A percentile compares a stretch with the other conserved stretches of the same genome.
phyloP scores from a whole-genome alignment of 257 asterid species.

The Solanum pimpinellifolium region DNA sequence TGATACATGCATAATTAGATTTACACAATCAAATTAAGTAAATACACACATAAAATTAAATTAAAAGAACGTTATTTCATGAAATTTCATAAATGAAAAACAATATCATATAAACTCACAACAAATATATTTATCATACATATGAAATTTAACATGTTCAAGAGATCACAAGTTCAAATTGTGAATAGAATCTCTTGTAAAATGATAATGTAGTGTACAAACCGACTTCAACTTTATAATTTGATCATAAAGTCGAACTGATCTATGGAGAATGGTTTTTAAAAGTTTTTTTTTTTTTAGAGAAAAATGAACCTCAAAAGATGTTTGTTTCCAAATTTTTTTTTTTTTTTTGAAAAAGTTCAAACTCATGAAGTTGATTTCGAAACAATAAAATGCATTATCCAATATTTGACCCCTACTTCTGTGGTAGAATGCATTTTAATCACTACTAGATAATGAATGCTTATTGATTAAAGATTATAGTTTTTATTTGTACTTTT shows the following conservation, averaged over 20 bases:
- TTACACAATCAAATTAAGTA: neutral
- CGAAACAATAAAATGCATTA: neutral
- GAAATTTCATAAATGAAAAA: neutral
- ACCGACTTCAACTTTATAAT: neutral
- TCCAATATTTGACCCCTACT: neutral
- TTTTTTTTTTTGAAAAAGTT: rapidly evolving
- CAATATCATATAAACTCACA: neutral
- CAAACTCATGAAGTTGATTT: neutral
- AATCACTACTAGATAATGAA: neutral
- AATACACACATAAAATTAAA: neutral
- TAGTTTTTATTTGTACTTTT: neutral
- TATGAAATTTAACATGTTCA: neutral
- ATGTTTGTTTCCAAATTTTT: rapidly evolving
- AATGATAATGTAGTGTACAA: neutral
- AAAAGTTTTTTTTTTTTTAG: neutral
- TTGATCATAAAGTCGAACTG: neutral
- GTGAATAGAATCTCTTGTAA: neutral
- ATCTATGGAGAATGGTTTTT: neutral
- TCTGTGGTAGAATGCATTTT: neutral
- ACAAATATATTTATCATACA: neutral
- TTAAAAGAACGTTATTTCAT: neutral
- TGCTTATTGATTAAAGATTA: neutral
- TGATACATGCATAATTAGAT: neutral
- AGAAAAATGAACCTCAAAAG: neutral
- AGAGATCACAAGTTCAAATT: neutral